Base-by-base conservation (phyloP, 768 basidiomycete genomes). In the Neoboletus magnificus region DNA sequence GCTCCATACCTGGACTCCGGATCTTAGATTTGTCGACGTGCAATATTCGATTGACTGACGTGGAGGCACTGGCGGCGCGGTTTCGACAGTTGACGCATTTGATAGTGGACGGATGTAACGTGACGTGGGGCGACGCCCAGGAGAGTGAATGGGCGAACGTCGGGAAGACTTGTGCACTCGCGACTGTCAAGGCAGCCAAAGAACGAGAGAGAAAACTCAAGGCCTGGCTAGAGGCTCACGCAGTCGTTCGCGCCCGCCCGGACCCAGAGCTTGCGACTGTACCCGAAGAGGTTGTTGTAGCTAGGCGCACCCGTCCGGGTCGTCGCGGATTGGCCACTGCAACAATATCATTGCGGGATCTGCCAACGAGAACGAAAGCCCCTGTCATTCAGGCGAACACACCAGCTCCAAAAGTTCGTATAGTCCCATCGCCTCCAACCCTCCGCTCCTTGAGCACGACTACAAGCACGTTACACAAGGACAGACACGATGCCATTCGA, bases 1-100 rank as follows among this genome's bases (percentile, higher is more conserved):
- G 51, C 54, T 63, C 60, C 36, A 42, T 79, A 56, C 85, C 79
- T 2, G 66, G 61, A 44, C 68, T 93, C 29, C 73, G 75, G 36
- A 79, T 84, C 33, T 79, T 96, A 30, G 93, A 98, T 66, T 68
- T 96, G 13, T 89, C 89, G 0, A 89, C 89, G 1, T 87, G 83
- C 59, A 73, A 73, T 43, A 67, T 94, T 23, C 70, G 76, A 35
- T 77, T 80, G 50, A 53, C 66, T 0, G 83, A 88, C 44, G 64
- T 89, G 37, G 82, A 84, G 52, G 72, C 70, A 18, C 64, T 91
- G 10, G 66, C 88, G 1, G 71, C 74, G 5, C 77, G 74, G 8
- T 82, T 88, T 59, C 65, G 72, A 0, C 64, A 62, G 1, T 69
- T 96, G 13, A 73, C 77, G 55, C 83, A 90, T 63, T 72, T 97